Evolutionary conservation across 257 asterid genomes (phyloP).

Genomic region (Primulina tabacum): DNA sequence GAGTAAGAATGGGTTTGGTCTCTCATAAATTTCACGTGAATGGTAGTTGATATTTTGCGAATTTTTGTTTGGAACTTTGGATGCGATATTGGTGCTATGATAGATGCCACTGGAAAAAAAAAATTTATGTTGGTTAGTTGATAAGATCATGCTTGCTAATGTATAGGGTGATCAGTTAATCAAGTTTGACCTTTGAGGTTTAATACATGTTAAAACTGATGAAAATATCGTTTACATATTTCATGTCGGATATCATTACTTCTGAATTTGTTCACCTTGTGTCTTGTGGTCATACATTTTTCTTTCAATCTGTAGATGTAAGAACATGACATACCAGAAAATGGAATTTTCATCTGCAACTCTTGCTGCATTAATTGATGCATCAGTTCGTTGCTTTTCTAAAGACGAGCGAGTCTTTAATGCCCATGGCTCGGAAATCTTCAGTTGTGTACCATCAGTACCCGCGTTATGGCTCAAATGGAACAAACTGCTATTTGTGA

Average conservation of each 20-base stretch:
- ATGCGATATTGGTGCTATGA: background rate
- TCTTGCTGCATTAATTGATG: background rate
- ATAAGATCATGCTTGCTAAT: background rate
- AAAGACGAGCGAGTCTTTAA: background rate
- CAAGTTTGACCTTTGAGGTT: background rate
- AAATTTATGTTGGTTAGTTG: background rate
- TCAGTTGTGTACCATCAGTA: background rate
- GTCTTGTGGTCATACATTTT: background rate
- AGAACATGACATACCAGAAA: background rate
- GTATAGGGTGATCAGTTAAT: background rate
- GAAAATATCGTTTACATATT: background rate
- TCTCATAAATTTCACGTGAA: background rate
- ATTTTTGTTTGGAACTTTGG: background rate
- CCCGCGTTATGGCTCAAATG: background rate
- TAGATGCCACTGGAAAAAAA: background rate
- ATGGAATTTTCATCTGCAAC: background rate
- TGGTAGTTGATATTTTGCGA: background rate
- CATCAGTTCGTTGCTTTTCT: background rate
- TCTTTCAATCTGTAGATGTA: background rate
- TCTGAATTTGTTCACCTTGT: background rate
- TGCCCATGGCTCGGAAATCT: background rate
- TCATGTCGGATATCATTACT: background rate
- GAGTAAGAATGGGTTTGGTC: too few species aligned
- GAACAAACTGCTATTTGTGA: background rate
- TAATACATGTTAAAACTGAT: background rate